Base-by-base conservation (phyloP, 2,329 filamentous ascomycete species). In the Coniochaeta sp. region DNA sequence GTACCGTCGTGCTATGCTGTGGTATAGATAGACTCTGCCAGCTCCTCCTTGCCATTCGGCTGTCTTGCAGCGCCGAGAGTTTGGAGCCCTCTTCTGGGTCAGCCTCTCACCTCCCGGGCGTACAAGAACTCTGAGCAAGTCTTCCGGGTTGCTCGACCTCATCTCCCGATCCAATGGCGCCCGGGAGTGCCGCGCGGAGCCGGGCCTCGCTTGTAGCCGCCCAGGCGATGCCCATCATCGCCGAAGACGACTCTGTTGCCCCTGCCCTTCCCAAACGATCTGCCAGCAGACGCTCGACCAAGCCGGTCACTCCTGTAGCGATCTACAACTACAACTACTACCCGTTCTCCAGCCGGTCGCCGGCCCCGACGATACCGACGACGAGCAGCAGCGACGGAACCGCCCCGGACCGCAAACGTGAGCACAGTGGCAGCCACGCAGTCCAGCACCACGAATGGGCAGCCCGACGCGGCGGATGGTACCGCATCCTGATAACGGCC, bases 391-490 rank as follows among this genome's bases (percentile, higher is more conserved):
- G 54, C 34, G 30, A 56, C 22, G 54, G 54, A 7, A 56, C 12
- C 54, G 4, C 38, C 7, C 54, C 54, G 9, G 54, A 56, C 34
- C 54, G 34, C 30, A 56, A 56, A 14, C 54, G 19, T 7, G 54
- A 56, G 54, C 6, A 34, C 34, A 38, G n/a, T n/a, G 4, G n/a
- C 17, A 19, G n/a, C 30, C n/a, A 56, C 16, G 52, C 16, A 28
- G 4, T 38, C 17, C 17, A 28, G 2, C n/a, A 36, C 7, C 34
- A 56, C 3, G 54, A 36, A 22, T 66, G 68, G 65, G 59, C 65
- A 16, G 59, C 64, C 0, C 61, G 63, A 34, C 63, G 70, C 26
- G 68, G 71, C 4, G 67, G 72, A 1, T 74, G 74, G 67, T 74
- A 69, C n/a, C 65, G 75, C 12, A 56, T 76, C 40, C 61, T 65